These are phyloP conservation scores for Monosporascus sp. DNA, from an alignment of 2,329 filamentous ascomycete species.

Conservation along the genomic window DNA sequence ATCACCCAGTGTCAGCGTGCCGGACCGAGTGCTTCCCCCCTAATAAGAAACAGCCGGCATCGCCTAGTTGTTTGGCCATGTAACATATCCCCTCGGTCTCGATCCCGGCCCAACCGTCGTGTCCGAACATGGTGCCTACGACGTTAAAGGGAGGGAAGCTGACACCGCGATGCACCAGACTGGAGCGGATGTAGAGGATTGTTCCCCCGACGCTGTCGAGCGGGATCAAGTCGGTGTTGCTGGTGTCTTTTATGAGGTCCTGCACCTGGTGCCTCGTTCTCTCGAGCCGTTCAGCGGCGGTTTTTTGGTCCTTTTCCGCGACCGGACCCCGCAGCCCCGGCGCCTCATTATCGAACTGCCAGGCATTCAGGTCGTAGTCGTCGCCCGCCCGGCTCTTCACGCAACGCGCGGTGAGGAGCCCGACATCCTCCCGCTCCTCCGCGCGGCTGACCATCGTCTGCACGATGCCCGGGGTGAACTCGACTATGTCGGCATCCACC, in stretches of 20 bases:
- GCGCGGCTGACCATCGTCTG: slow-evolving; percentile 27
- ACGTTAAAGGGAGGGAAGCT: slow-evolving; percentile 28
- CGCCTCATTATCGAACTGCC: slow-evolving; percentile 16
- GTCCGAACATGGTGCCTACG: slow-evolving; percentile 29
- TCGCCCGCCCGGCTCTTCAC: slow-evolving; percentile 18
- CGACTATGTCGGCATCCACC: slow-evolving; percentile 31
- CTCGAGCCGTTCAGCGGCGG: background rate
- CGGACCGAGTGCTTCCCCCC: slow-evolving; percentile 24
- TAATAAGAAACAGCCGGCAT: slow-evolving; percentile 24
- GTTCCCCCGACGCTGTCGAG: slow-evolving; percentile 32
- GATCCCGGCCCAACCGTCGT: slow-evolving; percentile 29
- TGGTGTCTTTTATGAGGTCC: slow-evolving; percentile 12
- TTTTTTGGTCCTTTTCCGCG: background rate
- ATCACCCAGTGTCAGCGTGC: slow-evolving; percentile 22
- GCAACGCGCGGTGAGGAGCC: slow-evolving; percentile 29
- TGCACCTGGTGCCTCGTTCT: background rate
- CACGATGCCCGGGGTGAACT: slow-evolving; percentile 25
- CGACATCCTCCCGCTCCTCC: slow-evolving; percentile 17
- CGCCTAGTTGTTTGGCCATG: slow-evolving; percentile 18
- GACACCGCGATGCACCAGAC: slow-evolving; percentile 27
- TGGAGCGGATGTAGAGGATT: slow-evolving; percentile 28
- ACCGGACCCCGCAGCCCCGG: background rate
- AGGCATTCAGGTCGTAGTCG: slow-evolving; percentile 33
- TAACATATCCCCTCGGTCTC: slow-evolving; percentile 34
- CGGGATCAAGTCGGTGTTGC: slow-evolving; percentile 25